These are phyloP conservation scores for Cladosporium sp. DNA, from an alignment of 2,329 filamentous ascomycete genomes.

Conservation along the genomic window DNA sequence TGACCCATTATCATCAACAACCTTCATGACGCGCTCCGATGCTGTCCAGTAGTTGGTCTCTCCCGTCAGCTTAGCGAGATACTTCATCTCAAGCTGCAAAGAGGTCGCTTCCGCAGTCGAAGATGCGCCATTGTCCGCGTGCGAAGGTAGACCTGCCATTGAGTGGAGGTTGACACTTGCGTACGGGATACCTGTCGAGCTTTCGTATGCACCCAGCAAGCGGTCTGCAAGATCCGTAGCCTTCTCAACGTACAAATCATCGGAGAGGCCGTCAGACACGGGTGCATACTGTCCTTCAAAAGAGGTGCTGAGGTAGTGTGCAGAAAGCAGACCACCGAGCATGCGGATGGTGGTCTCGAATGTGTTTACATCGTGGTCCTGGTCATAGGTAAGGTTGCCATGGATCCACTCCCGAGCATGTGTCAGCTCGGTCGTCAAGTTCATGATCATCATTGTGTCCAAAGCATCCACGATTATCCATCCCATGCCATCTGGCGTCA, in stretches of 20 bases:
- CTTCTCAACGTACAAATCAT: conserved; percentile 94
- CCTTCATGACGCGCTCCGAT: conserved; percentile 84
- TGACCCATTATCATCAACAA: conserved; percentile 76
- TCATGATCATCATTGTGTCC: conserved; percentile 98
- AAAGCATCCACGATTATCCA: conserved; percentile 98
- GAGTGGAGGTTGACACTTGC: conserved; percentile 85
- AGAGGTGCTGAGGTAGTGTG: conserved; percentile 85
- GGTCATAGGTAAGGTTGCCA: conserved; percentile 74
- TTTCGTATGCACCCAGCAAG: conserved; percentile 81
- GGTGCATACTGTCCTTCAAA: conserved; percentile 71
- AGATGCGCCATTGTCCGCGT: conserved; percentile 79
- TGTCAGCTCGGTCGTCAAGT: conserved; percentile 76
- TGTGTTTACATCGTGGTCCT: conserved; percentile 92
- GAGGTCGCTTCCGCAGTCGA: conserved; percentile 92
- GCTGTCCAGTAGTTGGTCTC: conserved; percentile 90
- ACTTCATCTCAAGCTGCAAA: conserved; percentile 94
- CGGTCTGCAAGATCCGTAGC: conserved; percentile 88
- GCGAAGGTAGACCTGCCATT: conserved; percentile 70
- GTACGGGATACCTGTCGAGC: conserved; percentile 77
- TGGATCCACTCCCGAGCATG: conserved; percentile 88
- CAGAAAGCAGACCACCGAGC: conserved; percentile 86
- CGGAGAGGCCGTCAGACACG: conserved; percentile 66
- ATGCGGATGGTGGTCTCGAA: conserved; percentile 98
- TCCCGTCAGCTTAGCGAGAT: conserved; percentile 88
- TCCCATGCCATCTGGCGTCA: conserved; percentile 83